phyloP scores from a whole-genome alignment of 345 rosid genomes.

The Pseudoturritis turrita region DNA sequence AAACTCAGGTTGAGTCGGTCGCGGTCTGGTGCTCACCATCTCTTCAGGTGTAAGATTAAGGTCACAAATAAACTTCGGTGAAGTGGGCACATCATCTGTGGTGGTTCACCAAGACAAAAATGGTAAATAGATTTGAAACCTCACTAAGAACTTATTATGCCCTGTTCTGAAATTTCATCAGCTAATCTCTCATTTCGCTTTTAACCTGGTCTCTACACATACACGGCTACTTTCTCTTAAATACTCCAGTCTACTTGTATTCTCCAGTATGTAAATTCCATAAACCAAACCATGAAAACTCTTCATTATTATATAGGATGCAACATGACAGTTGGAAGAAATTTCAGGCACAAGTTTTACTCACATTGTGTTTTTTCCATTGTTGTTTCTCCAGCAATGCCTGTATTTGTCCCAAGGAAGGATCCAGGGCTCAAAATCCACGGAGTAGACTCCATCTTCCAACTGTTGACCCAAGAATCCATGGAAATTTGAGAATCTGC shows the following conservation, averaged over 20 bases:
- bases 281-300: background rate
- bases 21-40: background rate
- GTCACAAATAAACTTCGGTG: background rate
- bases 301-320: too few relatives aligned
- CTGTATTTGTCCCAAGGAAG: background rate
- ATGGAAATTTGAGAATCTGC: background rate
- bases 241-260: background rate
- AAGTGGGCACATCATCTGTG: conserved; percentile 1
- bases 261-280: background rate
- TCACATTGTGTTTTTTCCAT: conserved; percentile 6
- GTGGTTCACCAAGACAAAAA: background rate
- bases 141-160: background rate
- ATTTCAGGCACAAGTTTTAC: background rate
- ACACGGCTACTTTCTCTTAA: too few relatives aligned
- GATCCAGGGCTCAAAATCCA: background rate
- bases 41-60: conserved; percentile 22
- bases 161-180: background rate
- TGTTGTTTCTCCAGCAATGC: background rate
- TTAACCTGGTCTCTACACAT: too few relatives aligned
- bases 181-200: too few relatives aligned
- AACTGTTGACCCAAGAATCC: background rate
- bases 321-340: background rate
- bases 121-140: background rate
- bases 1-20: background rate
- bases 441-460: background rate